Evolutionary conservation across 1,139 yeast genomes (phyloP).

Genomic region (Hyphopichia burtonii): DNA sequence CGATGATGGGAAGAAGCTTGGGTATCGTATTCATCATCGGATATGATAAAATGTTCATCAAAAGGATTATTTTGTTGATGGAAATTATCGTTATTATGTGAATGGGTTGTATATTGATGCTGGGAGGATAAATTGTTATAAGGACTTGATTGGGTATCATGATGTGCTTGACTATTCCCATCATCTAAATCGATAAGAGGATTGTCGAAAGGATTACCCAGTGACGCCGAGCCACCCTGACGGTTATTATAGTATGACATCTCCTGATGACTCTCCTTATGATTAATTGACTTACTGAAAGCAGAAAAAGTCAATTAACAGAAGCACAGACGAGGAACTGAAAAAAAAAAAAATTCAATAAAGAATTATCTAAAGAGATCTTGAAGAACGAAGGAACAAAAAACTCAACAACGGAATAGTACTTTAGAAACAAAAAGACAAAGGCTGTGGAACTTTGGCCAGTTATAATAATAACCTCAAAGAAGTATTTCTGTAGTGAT

Average conservation of each 20-base stretch:
- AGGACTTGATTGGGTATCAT: slow-evolving; percentile 7
- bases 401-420: no score
- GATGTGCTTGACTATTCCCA: background rate
- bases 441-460: no score
- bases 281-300: no score
- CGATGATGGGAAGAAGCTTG: slow-evolving; percentile 7
- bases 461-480: no score
- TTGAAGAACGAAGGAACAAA: no score
- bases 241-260: background rate
- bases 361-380: no score
- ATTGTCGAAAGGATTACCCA: slow-evolving; percentile 22
- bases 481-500: no score
- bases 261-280: background rate
- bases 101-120: slow-evolving; percentile 9
- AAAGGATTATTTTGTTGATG: slow-evolving; percentile 25
- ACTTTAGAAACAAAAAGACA: no score
- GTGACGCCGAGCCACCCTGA: background rate
- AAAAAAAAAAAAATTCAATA: no score
- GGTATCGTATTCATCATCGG: slow-evolving; percentile 30
- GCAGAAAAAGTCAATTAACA: no score
- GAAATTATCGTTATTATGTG: slow-evolving; percentile 1
- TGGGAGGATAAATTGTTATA: slow-evolving; percentile 12
- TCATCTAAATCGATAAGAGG: slow-evolving; percentile 33
- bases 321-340: no score
- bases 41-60: slow-evolving; percentile 33